Evolutionary conservation across 495 filamentous ascomycete species (phyloP), one percentile per base, ranked within the genome.

Genomic region (Astrocystis sublimbata): DNA sequence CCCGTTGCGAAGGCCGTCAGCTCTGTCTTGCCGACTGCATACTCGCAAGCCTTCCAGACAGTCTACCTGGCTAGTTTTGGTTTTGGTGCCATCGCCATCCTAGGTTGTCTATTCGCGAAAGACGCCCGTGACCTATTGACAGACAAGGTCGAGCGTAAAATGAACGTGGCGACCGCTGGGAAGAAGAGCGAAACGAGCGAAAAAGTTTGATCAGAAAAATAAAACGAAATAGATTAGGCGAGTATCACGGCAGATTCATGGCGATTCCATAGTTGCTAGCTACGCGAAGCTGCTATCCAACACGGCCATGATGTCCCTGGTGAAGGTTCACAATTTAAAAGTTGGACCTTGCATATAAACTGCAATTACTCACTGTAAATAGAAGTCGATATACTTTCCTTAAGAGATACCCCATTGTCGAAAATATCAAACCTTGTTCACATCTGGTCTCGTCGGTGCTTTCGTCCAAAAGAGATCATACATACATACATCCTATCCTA

Each of bases 21-120:
- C 17, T 64, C 64, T 2, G 75, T 77, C 19, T 49, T 74, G 1
- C 74, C 71, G 31, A 68, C 63, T 2, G 80, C 79, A 1, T 79
- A 79, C 61, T 67, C 78, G 8, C 61, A 76, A 40, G 72, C 74
- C 2, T 81, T 82, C 65, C 66, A 69, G 50, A 76, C 75, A 12
- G 78, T 84, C 4, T 84, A 79, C 50, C 75, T 78, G 19, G 75
- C 76, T 2, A 80, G 73, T 50, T 74, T 83, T 53, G 74, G 78
- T 0, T 84, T 84, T 58, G 75, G 76, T 19, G 73, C 67, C 12
- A 60, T 81, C 33, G 69, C 78, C 6, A 73, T 84, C 21, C 53
- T 81, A 42, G 75, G 75, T 12, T 73, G 78, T 8, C 64, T 73
- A 15, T 75, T 79, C 51, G 70, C 71, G 6, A 68, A 72, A 23